Evolutionary conservation across 2,329 filamentous ascomycete species (phyloP).

Genomic region (Cytospora leucostoma): DNA sequence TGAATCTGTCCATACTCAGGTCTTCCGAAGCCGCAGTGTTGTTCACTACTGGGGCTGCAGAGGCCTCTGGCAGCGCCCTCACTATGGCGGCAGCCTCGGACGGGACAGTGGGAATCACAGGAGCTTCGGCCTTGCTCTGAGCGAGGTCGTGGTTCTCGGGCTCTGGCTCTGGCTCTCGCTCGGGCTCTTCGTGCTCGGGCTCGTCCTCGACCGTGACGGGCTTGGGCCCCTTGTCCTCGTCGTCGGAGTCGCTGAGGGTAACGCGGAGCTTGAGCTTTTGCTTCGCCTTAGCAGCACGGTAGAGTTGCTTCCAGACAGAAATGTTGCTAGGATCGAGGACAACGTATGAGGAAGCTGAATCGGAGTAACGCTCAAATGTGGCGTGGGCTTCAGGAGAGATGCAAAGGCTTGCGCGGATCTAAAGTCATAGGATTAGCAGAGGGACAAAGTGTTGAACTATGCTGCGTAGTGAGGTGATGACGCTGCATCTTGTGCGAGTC

Average conservation of each 20-base stretch:
- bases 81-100: slow-evolving; percentile 14
- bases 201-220: slow-evolving; percentile 55
- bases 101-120: slow-evolving; percentile 24
- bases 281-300: slow-evolving; percentile 96
- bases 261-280: slow-evolving; percentile 90
- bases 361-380: slow-evolving; percentile 89
- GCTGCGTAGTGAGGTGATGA: not conserved
- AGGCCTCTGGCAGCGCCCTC: slow-evolving; percentile 2
- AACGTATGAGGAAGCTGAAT: slow-evolving; percentile 82
- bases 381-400: slow-evolving; percentile 64
- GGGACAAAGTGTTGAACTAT: not conserved
- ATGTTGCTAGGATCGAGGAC: slow-evolving; percentile 75
- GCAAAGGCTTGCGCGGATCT: slow-evolving; percentile 71
- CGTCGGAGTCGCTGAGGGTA: slow-evolving; percentile 46
- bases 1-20: slow-evolving; percentile 15
- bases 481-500: not conserved
- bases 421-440: slow-evolving; percentile 14
- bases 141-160: slow-evolving; percentile 19
- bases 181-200: slow-evolving; percentile 36
- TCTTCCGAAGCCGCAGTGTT: not conserved
- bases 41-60: not conserved
- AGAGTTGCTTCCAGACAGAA: slow-evolving; percentile 93
- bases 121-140: slow-evolving; percentile 30
- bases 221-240: slow-evolving; percentile 41
- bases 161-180: slow-evolving; percentile 26